phyloP scores from a whole-genome alignment of 2,329 filamentous ascomycete genomes.

The Fusarium citri region DNA sequence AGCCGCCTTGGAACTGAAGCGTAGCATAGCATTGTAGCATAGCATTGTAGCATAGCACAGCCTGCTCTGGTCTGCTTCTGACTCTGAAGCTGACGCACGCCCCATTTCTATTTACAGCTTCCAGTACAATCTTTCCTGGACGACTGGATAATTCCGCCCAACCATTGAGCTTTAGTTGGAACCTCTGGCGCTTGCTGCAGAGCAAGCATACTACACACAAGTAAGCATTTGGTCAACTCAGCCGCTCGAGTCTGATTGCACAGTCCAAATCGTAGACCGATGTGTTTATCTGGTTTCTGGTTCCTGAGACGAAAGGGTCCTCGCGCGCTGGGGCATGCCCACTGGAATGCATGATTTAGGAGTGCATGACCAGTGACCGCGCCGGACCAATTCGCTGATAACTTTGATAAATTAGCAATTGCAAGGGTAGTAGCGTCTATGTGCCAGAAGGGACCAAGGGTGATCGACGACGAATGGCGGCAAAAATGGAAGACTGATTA shows the following conservation, averaged over 20 bases:
- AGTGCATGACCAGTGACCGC: conserved; percentile 40
- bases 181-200: conserved; percentile 30
- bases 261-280: not conserved
- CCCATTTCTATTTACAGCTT: conserved; percentile 38
- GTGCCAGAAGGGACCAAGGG: conserved; percentile 7
- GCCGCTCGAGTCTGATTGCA: not conserved
- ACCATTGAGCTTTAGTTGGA: conserved; percentile 14
- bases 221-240: conserved; percentile 31
- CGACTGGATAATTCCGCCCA: conserved; percentile 10
- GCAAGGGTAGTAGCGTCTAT: conserved; percentile 26
- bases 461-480: conserved; percentile 37
- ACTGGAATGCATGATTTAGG: conserved; percentile 47
- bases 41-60: conserved; percentile 18
- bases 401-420: conserved; percentile 28
- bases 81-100: conserved; percentile 17
- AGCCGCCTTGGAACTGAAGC: conserved; percentile 10
- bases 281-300: conserved; percentile 26
- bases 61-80: conserved; percentile 16
- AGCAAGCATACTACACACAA: conserved; percentile 16
- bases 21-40: not conserved
- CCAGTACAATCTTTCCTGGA: conserved; percentile 7
- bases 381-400: conserved; percentile 32
- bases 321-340: conserved; percentile 8
- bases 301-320: conserved; percentile 29
- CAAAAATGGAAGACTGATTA: conserved; percentile 39